These are phyloP conservation scores for Gloeopeniophorella convolvens DNA, from an alignment of 768 basidiomycete genomes.

Conservation along the genomic window DNA sequence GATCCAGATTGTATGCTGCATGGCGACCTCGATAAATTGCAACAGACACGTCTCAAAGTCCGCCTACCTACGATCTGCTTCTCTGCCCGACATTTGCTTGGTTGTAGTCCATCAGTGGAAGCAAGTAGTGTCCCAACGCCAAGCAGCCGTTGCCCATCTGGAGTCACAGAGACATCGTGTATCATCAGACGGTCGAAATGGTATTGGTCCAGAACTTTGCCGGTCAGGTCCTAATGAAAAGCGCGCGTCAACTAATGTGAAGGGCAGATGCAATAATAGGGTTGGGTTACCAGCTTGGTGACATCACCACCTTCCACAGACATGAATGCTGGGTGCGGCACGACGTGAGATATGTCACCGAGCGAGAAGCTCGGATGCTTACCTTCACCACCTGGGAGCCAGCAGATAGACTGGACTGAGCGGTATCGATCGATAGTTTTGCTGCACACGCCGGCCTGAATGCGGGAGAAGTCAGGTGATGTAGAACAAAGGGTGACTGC, in stretches of 20 bases:
- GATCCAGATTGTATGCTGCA: slow-evolving; percentile 60
- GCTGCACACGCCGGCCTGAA: slow-evolving; percentile 61
- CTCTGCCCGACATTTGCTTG: slow-evolving; percentile 63
- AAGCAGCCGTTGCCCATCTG: slow-evolving; percentile 56
- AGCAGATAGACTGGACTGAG: slow-evolving; percentile 56
- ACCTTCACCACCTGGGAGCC: slow-evolving; percentile 64
- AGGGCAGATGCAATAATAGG: no score
- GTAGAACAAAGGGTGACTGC: neutral
- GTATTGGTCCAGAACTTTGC: slow-evolving; percentile 52
- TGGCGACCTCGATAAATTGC: neutral
- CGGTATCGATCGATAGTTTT: slow-evolving; percentile 54
- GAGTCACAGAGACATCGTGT: slow-evolving; percentile 66
- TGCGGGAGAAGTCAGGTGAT: slow-evolving; percentile 4
- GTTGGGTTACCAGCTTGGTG: slow-evolving; percentile 46
- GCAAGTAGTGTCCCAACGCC: slow-evolving; percentile 62
- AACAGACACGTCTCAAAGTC: neutral
- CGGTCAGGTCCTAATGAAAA: slow-evolving; percentile 45
- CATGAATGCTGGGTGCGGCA: slow-evolving; percentile 45
- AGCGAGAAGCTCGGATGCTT: slow-evolving; percentile 17
- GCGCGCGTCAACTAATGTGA: neutral
- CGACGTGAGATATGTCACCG: neutral
- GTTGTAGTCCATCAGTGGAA: slow-evolving; percentile 56
- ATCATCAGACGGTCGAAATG: slow-evolving; percentile 55
- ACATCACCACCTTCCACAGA: slow-evolving; percentile 63
- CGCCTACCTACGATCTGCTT: slow-evolving; percentile 66